Evolutionary conservation across 345 rosid species (phyloP), one percentile per base, ranked within the genome.

Genomic region (Lepidium sativum): DNA sequence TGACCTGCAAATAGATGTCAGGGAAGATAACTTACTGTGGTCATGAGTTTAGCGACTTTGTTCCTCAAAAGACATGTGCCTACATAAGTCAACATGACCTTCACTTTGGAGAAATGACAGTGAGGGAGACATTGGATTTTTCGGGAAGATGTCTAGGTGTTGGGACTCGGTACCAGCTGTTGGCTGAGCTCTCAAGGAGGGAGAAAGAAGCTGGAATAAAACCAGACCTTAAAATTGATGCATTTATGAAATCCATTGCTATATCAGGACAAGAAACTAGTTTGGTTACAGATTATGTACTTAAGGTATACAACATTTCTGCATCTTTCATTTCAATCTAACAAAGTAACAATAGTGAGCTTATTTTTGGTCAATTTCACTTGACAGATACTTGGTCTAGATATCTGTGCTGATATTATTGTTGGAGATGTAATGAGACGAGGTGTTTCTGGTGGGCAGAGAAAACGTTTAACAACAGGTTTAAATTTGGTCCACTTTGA

Each of bases 41-140:
- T 27, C 88, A 86, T 52, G 84, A 71, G 44, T 63, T 91, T 59
- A 34, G 65, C 5, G 96, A 88, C 72, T 88, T 91, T 56, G 75
- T 84, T 16, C 96, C 97, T 13, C 86, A 83, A 53, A 84, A 86
- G 65, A 82, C 96, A 0, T 83, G 87, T 60, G 89, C 96, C 10
- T 91, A 91, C 61, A 83, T 88, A 29, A 78, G 97, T 54, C 97
- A 91, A 61, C 85, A 88, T 37, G 97, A 91, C 76, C 82, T 84
- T 69, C 97, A 88, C 62, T 44, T 78, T 47, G 96, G 86, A 20
- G 94, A 88, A 65, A 74, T 91, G 89, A 91, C 97, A 1, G 96
- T 91, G 4, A 74, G 89, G 60, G 97, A 91, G 74, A 91, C 94
- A 1, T 27, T 91, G 54, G 91, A 83, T 55, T 91, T 88, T 51